A percentile compares a stretch with the other conserved stretches of the same genome.
Evolutionary conservation across 164 flowering plant genomes (phyloP).

Genomic region (Kalanchoe fedtschenkoi): DNA sequence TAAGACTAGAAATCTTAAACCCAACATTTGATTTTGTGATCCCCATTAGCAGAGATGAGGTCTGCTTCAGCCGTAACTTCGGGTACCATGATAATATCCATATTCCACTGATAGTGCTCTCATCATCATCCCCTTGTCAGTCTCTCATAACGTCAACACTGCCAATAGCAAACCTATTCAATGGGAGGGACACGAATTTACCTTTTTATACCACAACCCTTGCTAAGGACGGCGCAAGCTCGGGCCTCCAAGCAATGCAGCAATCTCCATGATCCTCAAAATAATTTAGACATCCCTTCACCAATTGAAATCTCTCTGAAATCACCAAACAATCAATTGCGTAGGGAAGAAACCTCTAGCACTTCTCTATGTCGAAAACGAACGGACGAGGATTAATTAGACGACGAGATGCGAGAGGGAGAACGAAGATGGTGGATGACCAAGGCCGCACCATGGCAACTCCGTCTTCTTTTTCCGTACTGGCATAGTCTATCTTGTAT

Average conservation of each 20-base stretch:
- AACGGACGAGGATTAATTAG: background rate
- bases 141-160: constrained; percentile 97
- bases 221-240: constrained; percentile 93
- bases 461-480: no score
- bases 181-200: constrained; percentile 77
- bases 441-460: no score
- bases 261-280: constrained; percentile 95
- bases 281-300: constrained; percentile 47
- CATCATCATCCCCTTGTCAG: constrained; percentile 94
- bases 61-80: constrained; percentile 95
- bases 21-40: constrained; percentile 87
- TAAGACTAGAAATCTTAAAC: constrained; percentile 88
- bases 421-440: no score
- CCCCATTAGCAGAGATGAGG: constrained; percentile 80
- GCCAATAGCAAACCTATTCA: constrained; percentile 99
- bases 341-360: constrained; percentile 9
- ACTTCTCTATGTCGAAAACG: background rate
- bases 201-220: constrained; percentile 94
- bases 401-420: no score
- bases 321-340: constrained; percentile 45
- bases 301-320: constrained; percentile 52
- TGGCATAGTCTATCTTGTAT: no score
- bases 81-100: constrained; percentile 93
- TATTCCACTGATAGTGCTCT: constrained; percentile 99
- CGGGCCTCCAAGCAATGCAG: constrained; percentile 95